phyloP scores from a whole-genome alignment of 1,139 yeast genomes.

The Sugiyamaella japonica region DNA sequence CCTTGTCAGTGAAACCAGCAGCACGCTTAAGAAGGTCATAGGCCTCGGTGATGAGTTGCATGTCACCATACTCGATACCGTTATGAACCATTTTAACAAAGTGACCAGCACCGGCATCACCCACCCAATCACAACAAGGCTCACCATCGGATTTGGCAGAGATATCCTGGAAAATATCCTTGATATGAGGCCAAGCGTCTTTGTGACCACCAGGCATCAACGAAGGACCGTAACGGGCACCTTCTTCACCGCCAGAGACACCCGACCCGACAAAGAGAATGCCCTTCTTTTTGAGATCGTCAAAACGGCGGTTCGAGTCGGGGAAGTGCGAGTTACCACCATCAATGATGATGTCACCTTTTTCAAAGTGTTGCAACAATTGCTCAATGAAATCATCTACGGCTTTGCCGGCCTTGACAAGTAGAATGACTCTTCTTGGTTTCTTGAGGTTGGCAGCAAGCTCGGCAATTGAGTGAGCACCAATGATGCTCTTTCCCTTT shows the following conservation, averaged over 20 bases:
- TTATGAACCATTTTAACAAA: slow-evolving; percentile 99
- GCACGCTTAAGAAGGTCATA: slow-evolving; percentile 94
- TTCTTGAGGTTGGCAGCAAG: slow-evolving; percentile 85
- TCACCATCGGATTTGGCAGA: slow-evolving; percentile 97
- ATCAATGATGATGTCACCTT: slow-evolving; percentile 97
- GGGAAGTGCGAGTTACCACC: slow-evolving; percentile 99
- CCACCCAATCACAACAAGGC: slow-evolving; percentile 99
- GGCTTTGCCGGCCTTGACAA: slow-evolving; percentile 96
- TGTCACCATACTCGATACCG: slow-evolving; percentile 99
- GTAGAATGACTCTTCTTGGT: slow-evolving; percentile 92
- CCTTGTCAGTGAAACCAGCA: slow-evolving; percentile 86
- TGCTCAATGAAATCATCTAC: slow-evolving; percentile 90
- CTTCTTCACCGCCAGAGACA: slow-evolving; percentile 99
- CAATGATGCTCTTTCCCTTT: slow-evolving; percentile 88
- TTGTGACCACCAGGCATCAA: slow-evolving; percentile 99
- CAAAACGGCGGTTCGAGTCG: slow-evolving; percentile 96
- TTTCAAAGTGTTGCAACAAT: slow-evolving; percentile 85
- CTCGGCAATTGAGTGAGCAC: slow-evolving; percentile 92
- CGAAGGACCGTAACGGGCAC: slow-evolving; percentile 99
- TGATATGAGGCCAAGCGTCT: slow-evolving; percentile 98
- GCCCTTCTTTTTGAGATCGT: slow-evolving; percentile 82
- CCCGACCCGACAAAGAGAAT: slow-evolving; percentile 96
- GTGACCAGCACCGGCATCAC: slow-evolving; percentile 98
- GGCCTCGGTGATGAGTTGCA: slow-evolving; percentile 98
- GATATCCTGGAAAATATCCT: slow-evolving; percentile 93